Conservation (phyloP, 73 alveolate species). For the Stentor roeselii region DNA sequence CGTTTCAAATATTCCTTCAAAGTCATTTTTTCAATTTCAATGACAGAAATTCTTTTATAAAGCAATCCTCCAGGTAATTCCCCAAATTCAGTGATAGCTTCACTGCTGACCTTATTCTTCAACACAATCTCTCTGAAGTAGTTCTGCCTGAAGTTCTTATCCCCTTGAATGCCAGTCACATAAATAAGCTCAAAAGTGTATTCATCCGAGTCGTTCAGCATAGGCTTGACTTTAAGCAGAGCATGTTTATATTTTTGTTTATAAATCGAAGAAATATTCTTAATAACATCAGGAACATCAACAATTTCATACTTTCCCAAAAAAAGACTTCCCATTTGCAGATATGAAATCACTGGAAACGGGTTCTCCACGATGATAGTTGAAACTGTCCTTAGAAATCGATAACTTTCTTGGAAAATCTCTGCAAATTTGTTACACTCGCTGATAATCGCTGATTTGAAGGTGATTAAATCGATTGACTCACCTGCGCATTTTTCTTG, state of each 20-base stretch:
- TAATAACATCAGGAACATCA: background rate
- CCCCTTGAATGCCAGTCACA: conserved; percentile 24
- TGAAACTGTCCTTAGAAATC: background rate
- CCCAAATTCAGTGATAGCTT: conserved; percentile 22
- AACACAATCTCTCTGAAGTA: conserved; percentile 22
- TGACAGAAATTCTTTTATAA: conserved; percentile 6
- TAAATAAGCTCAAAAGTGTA: conserved; percentile 18
- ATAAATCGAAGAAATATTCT: background rate
- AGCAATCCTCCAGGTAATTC: conserved; percentile 29
- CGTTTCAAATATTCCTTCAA: background rate
- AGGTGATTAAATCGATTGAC: conserved; percentile 1
- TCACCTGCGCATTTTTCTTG: background rate
- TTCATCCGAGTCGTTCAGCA: background rate
- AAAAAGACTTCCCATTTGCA: conserved; percentile 21
- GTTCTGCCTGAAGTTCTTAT: conserved; percentile 20
- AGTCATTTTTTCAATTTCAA: conserved; percentile 22
- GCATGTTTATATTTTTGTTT: conserved; percentile 27
- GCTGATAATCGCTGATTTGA: background rate
- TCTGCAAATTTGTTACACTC: conserved; percentile 12
- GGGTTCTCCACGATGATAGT: conserved; percentile 17
- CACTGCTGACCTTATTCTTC: conserved; percentile 4
- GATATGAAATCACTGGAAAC: conserved; percentile 7
- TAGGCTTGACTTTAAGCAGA: conserved; percentile 4
- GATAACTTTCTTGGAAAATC: background rate
- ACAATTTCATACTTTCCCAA: conserved; percentile 30